These are phyloP conservation scores for Ophiostoma ulmi DNA, from an alignment of 2,329 filamentous ascomycete genomes.

Conservation along the genomic window DNA sequence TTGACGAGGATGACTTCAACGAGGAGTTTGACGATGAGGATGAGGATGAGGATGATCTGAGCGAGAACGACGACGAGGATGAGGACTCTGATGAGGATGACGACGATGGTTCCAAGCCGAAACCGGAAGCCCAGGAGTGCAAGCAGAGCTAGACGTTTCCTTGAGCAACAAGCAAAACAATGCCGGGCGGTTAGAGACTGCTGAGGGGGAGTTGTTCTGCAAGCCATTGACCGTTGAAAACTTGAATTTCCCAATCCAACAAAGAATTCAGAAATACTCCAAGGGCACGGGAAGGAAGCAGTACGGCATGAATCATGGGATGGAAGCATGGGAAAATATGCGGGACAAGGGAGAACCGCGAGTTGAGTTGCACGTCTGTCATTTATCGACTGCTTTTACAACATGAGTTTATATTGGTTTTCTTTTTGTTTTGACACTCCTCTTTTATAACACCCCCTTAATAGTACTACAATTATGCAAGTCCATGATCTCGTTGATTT, in stretches of 20 bases:
- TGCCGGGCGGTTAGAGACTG: neutral
- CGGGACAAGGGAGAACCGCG: constrained; percentile 4
- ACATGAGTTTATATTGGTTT: constrained; percentile 16
- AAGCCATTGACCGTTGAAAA: constrained; percentile 9
- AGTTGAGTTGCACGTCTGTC: constrained; percentile 12
- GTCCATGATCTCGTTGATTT: neutral
- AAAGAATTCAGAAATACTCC: neutral
- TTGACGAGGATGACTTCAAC: constrained; percentile 75
- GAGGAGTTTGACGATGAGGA: constrained; percentile 85
- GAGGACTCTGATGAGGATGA: constrained; percentile 71
- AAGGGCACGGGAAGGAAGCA: neutral
- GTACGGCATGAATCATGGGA: constrained; percentile 1
- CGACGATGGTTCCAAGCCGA: constrained; percentile 81
- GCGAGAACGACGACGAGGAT: constrained; percentile 78
- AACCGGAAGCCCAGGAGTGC: constrained; percentile 92
- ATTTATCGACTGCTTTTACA: constrained; percentile 9
- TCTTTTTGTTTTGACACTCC: constrained; percentile 20
- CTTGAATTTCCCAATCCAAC: neutral
- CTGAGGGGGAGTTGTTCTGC: constrained; percentile 7
- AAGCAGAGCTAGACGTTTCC: constrained; percentile 69
- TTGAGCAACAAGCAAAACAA: neutral
- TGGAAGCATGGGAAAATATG: constrained; percentile 1
- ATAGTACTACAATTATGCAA: constrained; percentile 18
- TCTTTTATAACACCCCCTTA: constrained; percentile 19
- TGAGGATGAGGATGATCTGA: constrained; percentile 84